phyloP scores from a whole-genome alignment of 306 rosid genomes.

The Medicago lupulina region DNA sequence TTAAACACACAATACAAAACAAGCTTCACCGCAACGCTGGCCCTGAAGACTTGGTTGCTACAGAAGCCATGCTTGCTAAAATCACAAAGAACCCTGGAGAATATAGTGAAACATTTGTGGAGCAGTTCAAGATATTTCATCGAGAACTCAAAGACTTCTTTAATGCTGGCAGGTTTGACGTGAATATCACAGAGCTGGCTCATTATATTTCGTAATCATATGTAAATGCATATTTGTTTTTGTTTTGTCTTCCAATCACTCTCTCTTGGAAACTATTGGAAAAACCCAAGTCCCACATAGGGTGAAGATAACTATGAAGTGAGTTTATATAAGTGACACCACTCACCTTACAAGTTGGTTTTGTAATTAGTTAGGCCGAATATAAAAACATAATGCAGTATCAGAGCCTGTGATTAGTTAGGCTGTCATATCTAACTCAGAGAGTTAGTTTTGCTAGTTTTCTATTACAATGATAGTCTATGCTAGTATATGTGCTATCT shows the following conservation, averaged over 20 bases:
- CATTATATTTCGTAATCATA: constrained; percentile 17
- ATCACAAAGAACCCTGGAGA: constrained; percentile 83
- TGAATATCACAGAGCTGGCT: constrained; percentile 25
- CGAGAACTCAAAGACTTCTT: constrained; percentile 96
- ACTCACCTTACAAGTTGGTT: too few relatives aligned
- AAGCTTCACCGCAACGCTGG: constrained; percentile 99
- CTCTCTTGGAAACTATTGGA: neutral
- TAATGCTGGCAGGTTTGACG: constrained; percentile 95
- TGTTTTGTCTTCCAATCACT: constrained; percentile 12
- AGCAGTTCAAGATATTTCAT: constrained; percentile 91
- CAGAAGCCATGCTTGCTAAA: constrained; percentile 94
- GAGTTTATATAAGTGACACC: neutral
- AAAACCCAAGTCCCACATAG: too few relatives aligned
- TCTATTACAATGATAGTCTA: too few relatives aligned
- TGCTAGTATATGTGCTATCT: too few relatives aligned
- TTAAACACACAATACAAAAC: constrained; percentile 98
- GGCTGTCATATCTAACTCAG: too few relatives aligned
- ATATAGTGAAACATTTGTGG: constrained; percentile 78
- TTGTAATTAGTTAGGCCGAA: neutral
- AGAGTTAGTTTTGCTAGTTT: too few relatives aligned
- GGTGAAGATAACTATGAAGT: neutral
- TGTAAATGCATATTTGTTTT: constrained; percentile 24
- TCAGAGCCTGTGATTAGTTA: too few relatives aligned
- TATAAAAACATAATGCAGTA: too few relatives aligned
- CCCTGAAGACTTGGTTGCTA: constrained; percentile 96